Percentiles rank a stretch among this genome's conserved stretches.
Evolutionary conservation across 2,329 filamentous ascomycete species (phyloP).

Genomic region (Aureobasidium sp.): DNA sequence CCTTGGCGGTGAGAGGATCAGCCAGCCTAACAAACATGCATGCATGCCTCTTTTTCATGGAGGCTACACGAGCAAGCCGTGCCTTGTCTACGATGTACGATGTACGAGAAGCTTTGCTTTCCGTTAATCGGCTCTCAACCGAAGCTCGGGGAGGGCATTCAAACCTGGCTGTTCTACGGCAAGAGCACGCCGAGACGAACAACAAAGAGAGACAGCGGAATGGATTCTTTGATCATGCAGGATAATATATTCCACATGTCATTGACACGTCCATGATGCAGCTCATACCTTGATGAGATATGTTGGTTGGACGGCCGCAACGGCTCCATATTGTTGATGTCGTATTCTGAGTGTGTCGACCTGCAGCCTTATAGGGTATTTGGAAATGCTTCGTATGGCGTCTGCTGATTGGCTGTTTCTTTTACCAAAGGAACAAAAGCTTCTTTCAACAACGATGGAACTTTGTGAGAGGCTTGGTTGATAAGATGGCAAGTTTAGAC

Average conservation of each 20-base stretch:
- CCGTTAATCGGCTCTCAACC: neutral
- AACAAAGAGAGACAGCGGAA: neutral
- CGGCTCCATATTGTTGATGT: neutral
- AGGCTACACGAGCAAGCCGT: neutral
- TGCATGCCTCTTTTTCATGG: neutral
- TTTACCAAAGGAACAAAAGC: neutral
- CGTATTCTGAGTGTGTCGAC: neutral
- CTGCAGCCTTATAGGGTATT: conserved; percentile 9
- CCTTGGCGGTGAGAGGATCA: neutral
- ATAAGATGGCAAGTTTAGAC: neutral
- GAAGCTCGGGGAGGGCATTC: neutral
- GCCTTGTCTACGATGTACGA: neutral
- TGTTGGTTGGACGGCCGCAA: neutral
- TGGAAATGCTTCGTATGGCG: neutral
- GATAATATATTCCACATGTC: conserved; percentile 1
- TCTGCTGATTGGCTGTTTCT: neutral
- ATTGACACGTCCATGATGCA: neutral
- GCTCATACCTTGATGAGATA: neutral
- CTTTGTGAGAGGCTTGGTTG: neutral
- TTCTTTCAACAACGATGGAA: neutral
- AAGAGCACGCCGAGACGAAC: neutral
- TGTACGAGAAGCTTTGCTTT: neutral
- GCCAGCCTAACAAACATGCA: neutral
- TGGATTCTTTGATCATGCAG: neutral
- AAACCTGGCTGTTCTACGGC: neutral